Evolutionary conservation across 768 basidiomycete species (phyloP).

Genomic region (Suillus variegatus): DNA sequence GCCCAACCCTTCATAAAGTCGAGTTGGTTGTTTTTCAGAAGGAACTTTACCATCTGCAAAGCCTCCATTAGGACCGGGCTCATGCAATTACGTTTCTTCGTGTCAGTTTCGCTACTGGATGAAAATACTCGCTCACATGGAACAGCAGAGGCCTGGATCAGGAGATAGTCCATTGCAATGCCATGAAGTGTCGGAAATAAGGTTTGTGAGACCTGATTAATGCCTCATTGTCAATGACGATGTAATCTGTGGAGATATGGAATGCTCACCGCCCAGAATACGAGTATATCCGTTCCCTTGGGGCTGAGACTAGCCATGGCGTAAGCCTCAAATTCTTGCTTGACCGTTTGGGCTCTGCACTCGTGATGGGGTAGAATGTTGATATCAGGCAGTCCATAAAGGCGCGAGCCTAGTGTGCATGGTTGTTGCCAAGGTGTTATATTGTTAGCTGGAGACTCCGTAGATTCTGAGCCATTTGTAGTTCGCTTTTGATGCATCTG

Average conservation of each 20-base stretch:
- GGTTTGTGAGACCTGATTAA: neutral
- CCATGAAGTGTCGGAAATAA: constrained; percentile 1
- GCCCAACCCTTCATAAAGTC: too few species aligned
- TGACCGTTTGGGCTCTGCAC: neutral
- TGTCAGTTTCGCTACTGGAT: constrained; percentile 6
- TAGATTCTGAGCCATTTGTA: neutral
- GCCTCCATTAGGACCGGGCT: too few species aligned
- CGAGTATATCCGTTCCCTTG: neutral
- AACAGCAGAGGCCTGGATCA: constrained; percentile 23
- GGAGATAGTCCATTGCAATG: constrained; percentile 21
- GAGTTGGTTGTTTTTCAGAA: too few species aligned
- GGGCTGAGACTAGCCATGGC: neutral
- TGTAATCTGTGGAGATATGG: too few species aligned
- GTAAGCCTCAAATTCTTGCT: neutral
- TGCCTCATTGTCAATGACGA: neutral
- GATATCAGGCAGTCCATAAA: neutral
- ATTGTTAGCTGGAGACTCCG: neutral
- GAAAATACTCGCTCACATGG: constrained; percentile 24
- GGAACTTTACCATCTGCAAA: too few species aligned
- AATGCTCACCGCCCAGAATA: neutral
- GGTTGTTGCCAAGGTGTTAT: neutral
- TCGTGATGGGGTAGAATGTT: neutral
- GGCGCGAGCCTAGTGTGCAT: neutral
- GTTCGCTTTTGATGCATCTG: neutral
- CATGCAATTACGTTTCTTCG: too few species aligned